Conservation (phyloP, 148 eudicot genomes). For the Heliamphora exappendiculata region DNA sequence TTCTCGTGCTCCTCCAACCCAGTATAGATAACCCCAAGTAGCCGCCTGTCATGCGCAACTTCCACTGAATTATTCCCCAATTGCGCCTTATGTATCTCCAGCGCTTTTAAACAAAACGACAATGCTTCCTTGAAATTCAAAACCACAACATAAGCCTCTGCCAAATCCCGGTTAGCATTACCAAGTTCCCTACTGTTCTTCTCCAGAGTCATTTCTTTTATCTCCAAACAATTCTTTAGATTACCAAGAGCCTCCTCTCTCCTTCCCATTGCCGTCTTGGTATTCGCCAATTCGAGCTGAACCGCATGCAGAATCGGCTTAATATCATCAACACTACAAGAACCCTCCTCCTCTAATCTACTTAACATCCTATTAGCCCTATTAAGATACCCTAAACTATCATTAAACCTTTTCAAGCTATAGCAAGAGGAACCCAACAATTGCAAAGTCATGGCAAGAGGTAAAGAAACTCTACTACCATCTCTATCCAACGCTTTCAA, state of each 20-base stretch:
- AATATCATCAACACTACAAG: slow-evolving; percentile 31
- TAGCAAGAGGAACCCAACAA: slow-evolving; percentile 66
- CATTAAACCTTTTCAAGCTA: slow-evolving; percentile 61
- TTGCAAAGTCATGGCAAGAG: slow-evolving; percentile 84
- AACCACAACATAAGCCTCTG: slow-evolving; percentile 67
- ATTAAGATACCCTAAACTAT: slow-evolving; percentile 73
- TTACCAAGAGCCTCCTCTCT: slow-evolving; percentile 74
- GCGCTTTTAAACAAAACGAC: slow-evolving; percentile 66
- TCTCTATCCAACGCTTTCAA: slow-evolving; percentile 45
- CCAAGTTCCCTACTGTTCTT: slow-evolving; percentile 68
- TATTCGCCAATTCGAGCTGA: slow-evolving; percentile 68
- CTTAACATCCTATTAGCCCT: slow-evolving; percentile 65
- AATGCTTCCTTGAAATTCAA: slow-evolving; percentile 75
- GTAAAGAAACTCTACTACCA: slow-evolving; percentile 27
- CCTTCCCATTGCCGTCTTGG: slow-evolving; percentile 82
- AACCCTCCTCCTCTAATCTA: slow-evolving; percentile 43
- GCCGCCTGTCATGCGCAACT: slow-evolving; percentile 81
- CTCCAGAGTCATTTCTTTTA: slow-evolving; percentile 63
- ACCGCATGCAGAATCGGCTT: slow-evolving; percentile 74
- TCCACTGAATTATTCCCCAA: slow-evolving; percentile 82
- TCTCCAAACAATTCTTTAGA: slow-evolving; percentile 58
- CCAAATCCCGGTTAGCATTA: slow-evolving; percentile 71
- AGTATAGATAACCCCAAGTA: slow-evolving; percentile 79
- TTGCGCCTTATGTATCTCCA: slow-evolving; percentile 51
- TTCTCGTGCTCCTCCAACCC: slow-evolving; percentile 82